phyloP scores from a whole-genome alignment of 345 rosid genomes.

The Rhodamnia argentea region DNA sequence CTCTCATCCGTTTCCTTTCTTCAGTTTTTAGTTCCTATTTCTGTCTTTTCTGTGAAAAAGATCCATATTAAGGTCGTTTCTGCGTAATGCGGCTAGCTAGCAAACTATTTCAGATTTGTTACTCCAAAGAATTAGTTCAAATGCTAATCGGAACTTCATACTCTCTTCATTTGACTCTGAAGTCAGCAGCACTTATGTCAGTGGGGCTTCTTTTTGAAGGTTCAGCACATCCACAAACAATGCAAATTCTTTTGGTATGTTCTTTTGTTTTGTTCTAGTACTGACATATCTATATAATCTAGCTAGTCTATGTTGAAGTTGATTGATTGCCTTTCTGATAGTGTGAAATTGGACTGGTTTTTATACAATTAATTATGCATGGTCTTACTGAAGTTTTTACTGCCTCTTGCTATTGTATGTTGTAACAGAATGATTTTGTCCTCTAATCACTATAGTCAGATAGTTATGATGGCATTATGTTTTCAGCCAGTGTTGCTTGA shows the following conservation, averaged over 20 bases:
- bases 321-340: neutral
- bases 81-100: neutral
- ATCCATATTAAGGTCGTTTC: neutral
- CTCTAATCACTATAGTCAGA: neutral
- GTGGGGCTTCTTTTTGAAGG: conserved; percentile 94
- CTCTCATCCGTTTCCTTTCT: neutral
- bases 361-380: neutral
- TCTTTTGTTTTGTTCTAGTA: neutral
- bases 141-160: neutral
- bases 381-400: neutral
- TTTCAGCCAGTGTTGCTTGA: neutral
- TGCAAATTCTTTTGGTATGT: conserved; percentile 78
- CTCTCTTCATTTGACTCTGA: conserved; percentile 14
- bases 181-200: conserved; percentile 93
- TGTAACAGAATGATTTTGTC: neutral
- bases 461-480: neutral
- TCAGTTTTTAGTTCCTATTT: neutral
- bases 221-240: conserved; percentile 81
- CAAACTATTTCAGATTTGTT: neutral
- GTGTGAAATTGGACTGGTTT: neutral
- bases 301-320: neutral
- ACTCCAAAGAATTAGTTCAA: neutral
- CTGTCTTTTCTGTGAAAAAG: neutral
- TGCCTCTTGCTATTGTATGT: neutral
- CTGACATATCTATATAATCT: neutral